phyloP scores from a whole-genome alignment of 139 green algal species.

The Haematococcus lacustris region DNA sequence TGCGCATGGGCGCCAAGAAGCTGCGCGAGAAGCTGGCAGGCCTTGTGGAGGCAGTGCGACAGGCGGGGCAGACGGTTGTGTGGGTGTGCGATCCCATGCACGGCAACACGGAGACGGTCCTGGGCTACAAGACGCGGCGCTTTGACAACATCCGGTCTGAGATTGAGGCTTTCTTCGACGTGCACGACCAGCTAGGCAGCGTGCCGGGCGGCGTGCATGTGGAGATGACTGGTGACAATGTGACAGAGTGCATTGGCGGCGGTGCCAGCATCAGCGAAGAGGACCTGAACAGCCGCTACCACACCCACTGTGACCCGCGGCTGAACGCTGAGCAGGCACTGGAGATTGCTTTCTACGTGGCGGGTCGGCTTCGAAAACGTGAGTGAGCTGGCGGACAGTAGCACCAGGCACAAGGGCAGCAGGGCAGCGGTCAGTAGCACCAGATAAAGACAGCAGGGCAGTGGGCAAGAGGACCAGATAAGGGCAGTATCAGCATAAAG shows the following conservation, averaged over 20 bases:
- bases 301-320: constrained; percentile 99
- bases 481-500: too few species aligned
- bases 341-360: constrained; percentile 98
- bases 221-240: constrained; percentile 95
- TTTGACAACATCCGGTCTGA: constrained; percentile 83
- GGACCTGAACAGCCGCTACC: constrained; percentile 89
- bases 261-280: constrained; percentile 51
- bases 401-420: too few species aligned
- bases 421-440: too few species aligned
- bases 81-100: constrained; percentile 99
- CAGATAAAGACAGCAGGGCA: too few species aligned
- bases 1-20: constrained; percentile 93
- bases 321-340: constrained; percentile 96
- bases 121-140: constrained; percentile 92
- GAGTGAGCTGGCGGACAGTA: too few species aligned
- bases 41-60: constrained; percentile 63
- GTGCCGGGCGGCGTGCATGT: constrained; percentile 86
- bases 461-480: too few species aligned
- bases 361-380: constrained; percentile 55
- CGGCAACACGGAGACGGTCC: constrained; percentile 92
- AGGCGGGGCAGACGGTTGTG: constrained; percentile 74
- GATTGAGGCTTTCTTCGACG: constrained; percentile 82
- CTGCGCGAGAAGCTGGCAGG: constrained; percentile 70
- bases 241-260: constrained; percentile 97
- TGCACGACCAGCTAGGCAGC: constrained; percentile 71